Evolutionary conservation across 495 filamentous ascomycete species (phyloP), one percentile per base, ranked within the genome.

Genomic region (Geopyxis carbonaria): DNA sequence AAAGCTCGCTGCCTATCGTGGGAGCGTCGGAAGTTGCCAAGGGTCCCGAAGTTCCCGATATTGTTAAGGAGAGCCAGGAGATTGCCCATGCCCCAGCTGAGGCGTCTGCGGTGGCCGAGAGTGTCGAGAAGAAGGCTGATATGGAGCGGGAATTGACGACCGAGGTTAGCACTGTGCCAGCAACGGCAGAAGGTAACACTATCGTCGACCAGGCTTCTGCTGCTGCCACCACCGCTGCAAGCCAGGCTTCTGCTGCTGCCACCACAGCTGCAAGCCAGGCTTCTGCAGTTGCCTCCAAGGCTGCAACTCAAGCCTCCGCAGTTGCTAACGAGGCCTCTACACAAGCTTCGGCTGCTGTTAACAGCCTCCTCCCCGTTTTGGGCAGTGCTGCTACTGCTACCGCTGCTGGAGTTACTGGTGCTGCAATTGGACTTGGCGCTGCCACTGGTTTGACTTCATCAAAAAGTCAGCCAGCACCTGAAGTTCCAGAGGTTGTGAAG

Each of bases 1-100:
- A 93, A 60, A 89, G 83, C 16, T 82, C 80, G 58, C 66, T 91
- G 37, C 80, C 80, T 13, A 78, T 85, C 47, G 68, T 66, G 29
- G 48, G 54, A 36, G 48, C 46, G 40, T 36, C 38, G 21, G 37
- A 33, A 29, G 40, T 25, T 16, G 34, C 51, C 41, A 41, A 46
- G 45, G 44, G 54, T 45, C 45, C 60, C 48, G n/a, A 62, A 48
- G 72, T 80, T 7, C 78, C 79, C 21, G 66, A 73, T 25, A 60
- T 76, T 10, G 76, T 83, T 30, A 70, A 67, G 50, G 64, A 82
- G 46, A 76, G 69, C 58, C 75, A 80, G 44, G 60, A 70, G 47
- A 64, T 70, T 53, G 75, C 75, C 9, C 42, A 69, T 19, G 57
- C 58, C 14, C 59, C 59, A 7, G 66, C 78, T 4, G 77, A 78